These are phyloP conservation scores for Candida dendrica DNA, from an alignment of 805 yeast species.

Conservation along the genomic window DNA sequence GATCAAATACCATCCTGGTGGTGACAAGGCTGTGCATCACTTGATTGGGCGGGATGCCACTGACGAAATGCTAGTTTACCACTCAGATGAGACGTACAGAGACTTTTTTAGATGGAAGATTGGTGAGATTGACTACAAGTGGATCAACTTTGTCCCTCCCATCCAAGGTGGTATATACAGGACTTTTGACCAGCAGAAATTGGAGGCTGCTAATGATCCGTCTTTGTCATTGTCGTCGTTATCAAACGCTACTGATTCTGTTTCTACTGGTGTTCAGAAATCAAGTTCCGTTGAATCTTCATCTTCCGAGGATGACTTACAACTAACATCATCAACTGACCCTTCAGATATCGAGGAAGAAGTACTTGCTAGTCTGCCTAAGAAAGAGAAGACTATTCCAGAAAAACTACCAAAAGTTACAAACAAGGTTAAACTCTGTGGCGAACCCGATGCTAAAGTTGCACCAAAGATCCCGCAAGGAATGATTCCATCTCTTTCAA, in stretches of 20 bases:
- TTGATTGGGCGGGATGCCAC: conserved; percentile 87
- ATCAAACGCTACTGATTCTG: too few species aligned
- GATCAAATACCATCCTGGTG: conserved; percentile 81
- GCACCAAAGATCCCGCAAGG: conserved; percentile 48
- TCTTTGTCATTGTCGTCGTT: neutral
- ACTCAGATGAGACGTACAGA: conserved; percentile 47
- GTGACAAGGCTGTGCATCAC: conserved; percentile 76
- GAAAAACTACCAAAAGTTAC: neutral
- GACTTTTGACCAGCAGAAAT: conserved; percentile 21
- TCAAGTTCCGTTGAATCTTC: neutral
- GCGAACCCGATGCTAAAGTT: conserved; percentile 34
- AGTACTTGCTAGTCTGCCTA: neutral
- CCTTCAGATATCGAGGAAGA: conserved; percentile 13
- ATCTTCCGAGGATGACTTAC: neutral
- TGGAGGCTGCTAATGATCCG: neutral
- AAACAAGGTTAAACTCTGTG: conserved; percentile 22
- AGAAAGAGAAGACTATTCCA: neutral
- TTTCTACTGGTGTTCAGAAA: neutral
- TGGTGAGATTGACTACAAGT: conserved; percentile 55
- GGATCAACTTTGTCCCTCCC: conserved; percentile 81
- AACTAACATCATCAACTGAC: conserved; percentile 7
- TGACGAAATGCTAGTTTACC: conserved; percentile 86
- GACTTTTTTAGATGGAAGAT: conserved; percentile 52
- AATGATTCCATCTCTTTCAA: conserved; percentile 31
- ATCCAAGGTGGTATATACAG: conserved; percentile 69